Evolutionary conservation across 352 stramenopile genomes (phyloP).

Genomic region (Pythium sukuiense): DNA sequence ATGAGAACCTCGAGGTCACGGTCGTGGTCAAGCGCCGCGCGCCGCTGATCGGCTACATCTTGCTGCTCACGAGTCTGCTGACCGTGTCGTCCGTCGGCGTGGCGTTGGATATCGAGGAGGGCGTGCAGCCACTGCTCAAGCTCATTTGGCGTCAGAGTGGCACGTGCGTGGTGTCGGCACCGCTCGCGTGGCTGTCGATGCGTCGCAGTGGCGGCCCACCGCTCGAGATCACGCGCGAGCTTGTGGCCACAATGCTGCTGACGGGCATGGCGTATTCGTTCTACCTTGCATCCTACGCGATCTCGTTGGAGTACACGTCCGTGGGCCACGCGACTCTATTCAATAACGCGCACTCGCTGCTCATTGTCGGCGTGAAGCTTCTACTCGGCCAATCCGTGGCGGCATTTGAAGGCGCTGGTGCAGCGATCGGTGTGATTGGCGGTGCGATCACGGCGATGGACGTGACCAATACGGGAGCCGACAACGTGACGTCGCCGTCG

Average conservation of each 20-base stretch:
- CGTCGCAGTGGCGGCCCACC: conserved; percentile 29
- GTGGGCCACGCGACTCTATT: conserved; percentile 83
- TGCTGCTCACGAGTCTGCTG: conserved; percentile 68
- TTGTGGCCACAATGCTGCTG: conserved; percentile 45
- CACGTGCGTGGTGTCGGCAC: conserved; percentile 58
- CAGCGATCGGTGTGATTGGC: conserved; percentile 67
- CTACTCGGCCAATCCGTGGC: conserved; percentile 54
- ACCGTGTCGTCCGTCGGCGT: conserved; percentile 79
- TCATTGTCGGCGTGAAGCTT: conserved; percentile 78
- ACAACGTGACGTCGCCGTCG: conserved; percentile 48
- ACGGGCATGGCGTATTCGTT: conserved; percentile 67
- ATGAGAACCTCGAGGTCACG: conserved; percentile 71
- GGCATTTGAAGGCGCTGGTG: conserved; percentile 62
- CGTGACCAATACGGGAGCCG: conserved; percentile 29
- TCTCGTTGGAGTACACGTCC: conserved; percentile 66
- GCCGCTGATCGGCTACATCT: conserved; percentile 66
- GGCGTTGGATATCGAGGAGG: conserved; percentile 63
- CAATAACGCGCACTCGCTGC: conserved; percentile 80
- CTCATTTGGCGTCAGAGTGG: conserved; percentile 84
- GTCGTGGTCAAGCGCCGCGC: conserved; percentile 68
- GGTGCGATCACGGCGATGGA: conserved; percentile 75
- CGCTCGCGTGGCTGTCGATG: conserved; percentile 45
- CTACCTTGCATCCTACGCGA: conserved; percentile 71
- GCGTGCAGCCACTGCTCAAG: conserved; percentile 75
- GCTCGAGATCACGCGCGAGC: conserved; percentile 31